Evolutionary conservation across 441 rosid genomes (phyloP), one percentile per base, ranked within the genome.

Genomic region (Iberis amara): DNA sequence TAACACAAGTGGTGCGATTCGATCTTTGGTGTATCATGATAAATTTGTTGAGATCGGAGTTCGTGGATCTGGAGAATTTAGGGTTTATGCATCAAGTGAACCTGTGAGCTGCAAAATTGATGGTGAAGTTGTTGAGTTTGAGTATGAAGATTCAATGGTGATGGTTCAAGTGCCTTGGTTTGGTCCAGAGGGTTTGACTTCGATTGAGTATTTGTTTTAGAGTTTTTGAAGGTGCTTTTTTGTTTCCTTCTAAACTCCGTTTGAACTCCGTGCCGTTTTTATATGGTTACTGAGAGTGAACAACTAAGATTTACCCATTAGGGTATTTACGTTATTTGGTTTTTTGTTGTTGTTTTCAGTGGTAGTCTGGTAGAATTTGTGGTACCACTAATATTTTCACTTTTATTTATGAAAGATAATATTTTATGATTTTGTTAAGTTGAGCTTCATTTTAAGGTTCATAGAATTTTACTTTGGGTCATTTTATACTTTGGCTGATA

Each of bases 1-100:
- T 39, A 86, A 82, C 69, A 52, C 77, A 0, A 89, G 97, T 1
- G 91, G 96, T 5, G 94, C 92, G 4, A 62, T 86, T 33, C 77
- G 64, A 38, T 79, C 88, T 24, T 1, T 82, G 59, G 64, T 52
- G 5, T 72, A 64, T 30, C 30, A 38, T 18, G 71, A 59, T 0
- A 48, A 48, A 12, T 54, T 47, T 2, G 83, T 71, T 24, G 55
- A 33, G 41, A 53, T 83, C 5, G 78, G 76, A n/a, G 74, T 86
- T 9, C 75, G 69, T 62, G 94, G 95, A 9, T 12, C 56, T 0
- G 94, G 95, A 21, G 83, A 86, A 53, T 70, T 82, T 75, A 75
- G 73, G 62, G 83, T 52, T 14, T 86, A 68, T 65, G 81, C 95
- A 9, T 82, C 90, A 0, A 69, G 57, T 31, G 71, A 77, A 44